Evolutionary conservation across 768 basidiomycete species (phyloP).

Genomic region (Termitomyces sp.): DNA sequence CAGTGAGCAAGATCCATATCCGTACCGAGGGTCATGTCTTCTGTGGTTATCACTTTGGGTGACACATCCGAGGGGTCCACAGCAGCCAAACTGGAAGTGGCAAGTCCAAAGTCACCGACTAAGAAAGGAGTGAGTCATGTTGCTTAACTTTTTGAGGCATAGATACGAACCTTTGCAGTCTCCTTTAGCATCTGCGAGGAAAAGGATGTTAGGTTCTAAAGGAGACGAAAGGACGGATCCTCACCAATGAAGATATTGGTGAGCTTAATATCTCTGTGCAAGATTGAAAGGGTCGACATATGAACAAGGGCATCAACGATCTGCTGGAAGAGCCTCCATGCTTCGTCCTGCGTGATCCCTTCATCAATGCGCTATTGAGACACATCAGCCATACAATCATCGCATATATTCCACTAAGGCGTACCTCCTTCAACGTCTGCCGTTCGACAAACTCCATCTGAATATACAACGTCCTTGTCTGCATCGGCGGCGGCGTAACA

Average conservation of each 20-base stretch:
- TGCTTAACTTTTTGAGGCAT: background rate
- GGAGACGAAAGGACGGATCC: background rate
- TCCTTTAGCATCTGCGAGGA: slow-evolving; percentile 64
- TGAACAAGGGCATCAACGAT: slow-evolving; percentile 87
- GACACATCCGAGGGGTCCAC: slow-evolving; percentile 71
- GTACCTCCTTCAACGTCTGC: slow-evolving; percentile 84
- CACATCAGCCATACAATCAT: background rate
- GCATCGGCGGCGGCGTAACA: slow-evolving; percentile 20
- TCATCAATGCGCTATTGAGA: slow-evolving; percentile 64
- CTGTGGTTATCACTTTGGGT: slow-evolving; percentile 36
- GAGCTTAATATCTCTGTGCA: slow-evolving; percentile 88
- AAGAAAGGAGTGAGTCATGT: slow-evolving; percentile 4
- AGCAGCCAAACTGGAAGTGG: slow-evolving; percentile 76
- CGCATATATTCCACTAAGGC: slow-evolving; percentile 1
- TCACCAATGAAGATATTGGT: slow-evolving; percentile 92
- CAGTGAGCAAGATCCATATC: background rate
- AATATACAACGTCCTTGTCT: slow-evolving; percentile 76
- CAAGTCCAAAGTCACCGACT: slow-evolving; percentile 94
- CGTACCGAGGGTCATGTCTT: slow-evolving; percentile 77
- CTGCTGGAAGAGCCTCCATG: slow-evolving; percentile 88
- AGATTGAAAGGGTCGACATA: slow-evolving; percentile 83
- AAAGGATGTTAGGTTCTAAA: slow-evolving; percentile 12
- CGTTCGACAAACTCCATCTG: slow-evolving; percentile 96
- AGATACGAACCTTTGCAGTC: slow-evolving; percentile 66
- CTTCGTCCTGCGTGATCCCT: slow-evolving; percentile 78